phyloP scores from a whole-genome alignment of 73 alveolate genomes.

The Stentor roeselii region DNA sequence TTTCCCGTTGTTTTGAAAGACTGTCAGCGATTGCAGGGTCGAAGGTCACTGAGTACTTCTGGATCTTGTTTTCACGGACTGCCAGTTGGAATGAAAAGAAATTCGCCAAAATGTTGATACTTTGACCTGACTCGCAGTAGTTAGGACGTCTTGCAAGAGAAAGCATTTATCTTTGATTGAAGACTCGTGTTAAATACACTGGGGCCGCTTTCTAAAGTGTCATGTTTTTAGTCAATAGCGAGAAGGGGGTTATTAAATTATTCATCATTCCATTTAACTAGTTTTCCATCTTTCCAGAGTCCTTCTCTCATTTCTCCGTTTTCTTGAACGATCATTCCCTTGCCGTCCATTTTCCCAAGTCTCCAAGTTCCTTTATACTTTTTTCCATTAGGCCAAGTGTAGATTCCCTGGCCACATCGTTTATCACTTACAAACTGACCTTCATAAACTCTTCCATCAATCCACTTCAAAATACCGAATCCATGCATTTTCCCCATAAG shows the following conservation, averaged over 20 bases:
- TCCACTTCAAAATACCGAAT: conserved; percentile 67
- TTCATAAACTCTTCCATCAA: conserved; percentile 93
- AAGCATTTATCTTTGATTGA: neutral
- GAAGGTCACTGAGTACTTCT: neutral
- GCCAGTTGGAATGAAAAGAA: neutral
- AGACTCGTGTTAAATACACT: neutral
- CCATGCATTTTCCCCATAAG: conserved; percentile 46
- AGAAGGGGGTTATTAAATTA: neutral
- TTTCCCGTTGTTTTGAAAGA: conserved; percentile 12
- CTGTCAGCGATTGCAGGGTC: conserved; percentile 22
- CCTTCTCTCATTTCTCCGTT: conserved; percentile 28
- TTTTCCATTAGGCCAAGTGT: conserved; percentile 4
- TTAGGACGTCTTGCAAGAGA: conserved; percentile 8
- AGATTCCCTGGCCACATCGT: conserved; percentile 88
- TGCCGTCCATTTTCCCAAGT: conserved; percentile 28
- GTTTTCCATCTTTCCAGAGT: conserved; percentile 18
- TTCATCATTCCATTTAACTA: conserved; percentile 14
- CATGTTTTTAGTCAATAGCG: neutral
- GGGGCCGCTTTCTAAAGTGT: neutral
- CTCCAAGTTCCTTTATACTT: conserved; percentile 24
- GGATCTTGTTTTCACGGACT: neutral
- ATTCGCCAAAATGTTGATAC: neutral
- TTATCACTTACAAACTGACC: conserved; percentile 88
- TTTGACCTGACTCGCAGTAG: neutral
- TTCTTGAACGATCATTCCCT: conserved; percentile 30